Base-by-base conservation (phyloP, 2,329 filamentous ascomycete genomes). In the Aspergillus flavus region DNA sequence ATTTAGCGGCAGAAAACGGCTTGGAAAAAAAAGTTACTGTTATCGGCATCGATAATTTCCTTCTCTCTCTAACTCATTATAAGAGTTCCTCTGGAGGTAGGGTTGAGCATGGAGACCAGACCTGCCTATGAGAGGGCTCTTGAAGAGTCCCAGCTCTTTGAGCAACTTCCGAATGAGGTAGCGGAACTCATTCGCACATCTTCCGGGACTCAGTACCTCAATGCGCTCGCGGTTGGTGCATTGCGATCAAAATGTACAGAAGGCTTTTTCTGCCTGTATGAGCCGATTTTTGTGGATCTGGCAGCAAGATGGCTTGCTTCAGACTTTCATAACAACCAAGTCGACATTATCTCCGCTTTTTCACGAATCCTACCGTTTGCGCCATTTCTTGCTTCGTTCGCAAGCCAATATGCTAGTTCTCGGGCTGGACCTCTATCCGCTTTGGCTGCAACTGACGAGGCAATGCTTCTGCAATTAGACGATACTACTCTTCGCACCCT, bases 301-400 rank as follows among this genome's bases (percentile, higher is more conserved):
- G 92, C 91, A 78, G 91, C 93, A 65, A 84, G 91, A 81, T 96
- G 93, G 93, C 82, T 91, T 57, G 69, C 71, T 41, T 71, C 74
- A 52, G 72, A 79, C 66, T 66, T 72, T 55, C 68, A 75, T 57
- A 64, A 69, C 60, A 74, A 78, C 66, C 72, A 71, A 64, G 68
- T 76, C 62, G 73, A 73, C 63, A 74, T 90, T 58, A 84, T 94
- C 66, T 85, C 89, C 61, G 90, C 91, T 36, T 91, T 97, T 80
- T 90, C 91, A 64, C 86, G 91, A 72, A 84, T 97, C 66, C 77
- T 97, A 70, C 92, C 93, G 21, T 89, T 95, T 82, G 91, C 91
- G 68, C 91, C 93, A 57, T 88, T 94, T 74, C 83, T 98, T 50
- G 88, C 89, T 59, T 86, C 88, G 64, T 92, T 93, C 75, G 85